phyloP scores from a whole-genome alignment of 768 basidiomycete species.

The Hydnum rufescens region DNA sequence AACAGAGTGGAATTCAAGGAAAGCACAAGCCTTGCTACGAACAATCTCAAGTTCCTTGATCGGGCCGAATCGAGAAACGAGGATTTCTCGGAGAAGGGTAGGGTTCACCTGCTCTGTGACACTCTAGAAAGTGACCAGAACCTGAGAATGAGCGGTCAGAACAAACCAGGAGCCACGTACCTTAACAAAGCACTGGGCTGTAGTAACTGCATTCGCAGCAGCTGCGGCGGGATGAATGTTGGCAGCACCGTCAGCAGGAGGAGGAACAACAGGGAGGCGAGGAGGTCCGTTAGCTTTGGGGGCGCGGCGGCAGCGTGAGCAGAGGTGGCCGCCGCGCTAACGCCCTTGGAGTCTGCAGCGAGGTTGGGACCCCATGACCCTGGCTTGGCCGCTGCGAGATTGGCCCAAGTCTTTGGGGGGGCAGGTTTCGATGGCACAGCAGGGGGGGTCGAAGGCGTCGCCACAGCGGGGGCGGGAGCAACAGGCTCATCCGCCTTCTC shows the following conservation, averaged over 20 bases:
- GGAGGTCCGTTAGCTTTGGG: conserved; percentile 3
- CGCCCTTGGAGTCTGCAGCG: conserved; percentile 55
- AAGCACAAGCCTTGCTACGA: conserved; percentile 75
- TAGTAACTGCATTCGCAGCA: conserved; percentile 44
- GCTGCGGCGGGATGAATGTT: conserved; percentile 28
- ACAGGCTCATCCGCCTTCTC: conserved; percentile 18
- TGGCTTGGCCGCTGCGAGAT: conserved; percentile 62
- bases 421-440: conserved; percentile 25
- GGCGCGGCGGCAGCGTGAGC: conserved; percentile 15
- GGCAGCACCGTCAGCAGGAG: background rate
- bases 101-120: conserved; percentile 48
- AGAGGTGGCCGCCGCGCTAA: conserved; percentile 34
- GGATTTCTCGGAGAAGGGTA: conserved; percentile 26
- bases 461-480: conserved; percentile 16
- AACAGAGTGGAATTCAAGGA: conserved; percentile 67
- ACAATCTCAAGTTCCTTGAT: conserved; percentile 83
- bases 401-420: conserved; percentile 74
- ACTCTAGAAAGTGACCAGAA: conserved; percentile 26
- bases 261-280: conserved; percentile 9
- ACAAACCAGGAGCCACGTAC: conserved; percentile 20
- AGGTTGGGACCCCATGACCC: conserved; percentile 76
- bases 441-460: conserved; percentile 19
- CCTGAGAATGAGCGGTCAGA: background rate
- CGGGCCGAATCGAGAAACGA: conserved; percentile 50
- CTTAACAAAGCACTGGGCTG: conserved; percentile 84